Base-by-base conservation (phyloP, 129 eudicot species). In the Chrysanthemum lavandulifolium region DNA sequence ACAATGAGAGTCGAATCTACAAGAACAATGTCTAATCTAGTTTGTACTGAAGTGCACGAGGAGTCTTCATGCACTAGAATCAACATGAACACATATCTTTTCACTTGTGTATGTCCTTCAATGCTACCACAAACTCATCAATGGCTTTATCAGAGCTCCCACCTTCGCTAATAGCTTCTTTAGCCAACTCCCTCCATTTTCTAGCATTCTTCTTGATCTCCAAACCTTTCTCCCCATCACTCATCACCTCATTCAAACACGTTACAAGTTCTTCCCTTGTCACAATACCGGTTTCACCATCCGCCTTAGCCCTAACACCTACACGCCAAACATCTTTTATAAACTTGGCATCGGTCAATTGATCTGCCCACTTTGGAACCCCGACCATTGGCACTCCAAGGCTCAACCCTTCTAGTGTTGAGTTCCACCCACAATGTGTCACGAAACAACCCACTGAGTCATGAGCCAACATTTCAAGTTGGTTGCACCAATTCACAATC, bases 351-450 rank as follows among this genome's bases (percentile, higher is more conserved):
- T 84, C 78, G 0, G 89, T 82, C 64, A 80, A 58, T 55, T 89
- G 96, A 65, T 89, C 91, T 2, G 87, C 66, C 84, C 87, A 86
- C 47, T 86, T 87, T 11, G 96, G 96, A 74, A 86, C 57, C 36
- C 67, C 96, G 21, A 89, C 82, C 82, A 89, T 82, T 0, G 91
- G 91, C 58, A 89, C 89, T 0, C 91, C 96, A 29, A 88, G 80
- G 65, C 87, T 58, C 65, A 86, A 67, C 52, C 86, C 96, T 74
- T 89, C 96, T 0, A 83, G 81, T 0, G 86, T 80, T 4, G 96
- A 88, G 83, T 88, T 88, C 88, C 90, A 88, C n/a, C 96, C 96
- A 74, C 96, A 86, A 51, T 89, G 96, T 1, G 85, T 88, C 74
- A 88, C 69, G 12, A 88, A 88, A 47, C 88, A 88, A 43, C 96